phyloP scores from a whole-genome alignment of 345 rosid genomes.

The Eucalyptus regnans region DNA sequence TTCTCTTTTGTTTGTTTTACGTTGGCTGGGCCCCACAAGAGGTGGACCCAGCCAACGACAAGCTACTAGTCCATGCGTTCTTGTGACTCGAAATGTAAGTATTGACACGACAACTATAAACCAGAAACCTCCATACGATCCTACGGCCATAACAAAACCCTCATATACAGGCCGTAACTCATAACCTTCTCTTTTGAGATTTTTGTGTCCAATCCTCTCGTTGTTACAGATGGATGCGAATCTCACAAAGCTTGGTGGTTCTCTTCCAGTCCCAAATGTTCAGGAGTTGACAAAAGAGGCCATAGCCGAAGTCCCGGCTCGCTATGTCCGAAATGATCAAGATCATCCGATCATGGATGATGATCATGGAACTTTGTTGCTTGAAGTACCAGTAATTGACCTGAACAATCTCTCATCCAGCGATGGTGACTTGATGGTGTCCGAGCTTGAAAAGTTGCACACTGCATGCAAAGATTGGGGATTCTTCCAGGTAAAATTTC shows the following conservation, averaged over 20 bases:
- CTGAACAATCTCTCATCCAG: neutral
- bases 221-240: neutral
- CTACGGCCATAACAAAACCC: neutral
- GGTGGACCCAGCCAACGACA: too few relatives aligned
- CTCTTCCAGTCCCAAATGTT: neutral
- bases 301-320: neutral
- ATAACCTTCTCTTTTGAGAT: neutral
- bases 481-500: neutral
- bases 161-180: neutral
- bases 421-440: neutral
- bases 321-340: neutral
- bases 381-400: neutral
- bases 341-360: neutral
- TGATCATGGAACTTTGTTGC: neutral
- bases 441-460: neutral
- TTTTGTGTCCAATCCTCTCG: neutral
- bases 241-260: neutral
- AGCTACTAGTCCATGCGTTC: too few relatives aligned
- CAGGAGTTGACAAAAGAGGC: neutral
- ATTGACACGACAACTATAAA: neutral
- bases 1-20: too few relatives aligned
- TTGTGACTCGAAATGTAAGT: neutral
- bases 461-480: neutral
- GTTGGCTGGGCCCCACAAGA: too few relatives aligned
- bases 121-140: neutral